phyloP scores from a whole-genome alignment of 495 filamentous ascomycete species.

The Penicillium canariense region DNA sequence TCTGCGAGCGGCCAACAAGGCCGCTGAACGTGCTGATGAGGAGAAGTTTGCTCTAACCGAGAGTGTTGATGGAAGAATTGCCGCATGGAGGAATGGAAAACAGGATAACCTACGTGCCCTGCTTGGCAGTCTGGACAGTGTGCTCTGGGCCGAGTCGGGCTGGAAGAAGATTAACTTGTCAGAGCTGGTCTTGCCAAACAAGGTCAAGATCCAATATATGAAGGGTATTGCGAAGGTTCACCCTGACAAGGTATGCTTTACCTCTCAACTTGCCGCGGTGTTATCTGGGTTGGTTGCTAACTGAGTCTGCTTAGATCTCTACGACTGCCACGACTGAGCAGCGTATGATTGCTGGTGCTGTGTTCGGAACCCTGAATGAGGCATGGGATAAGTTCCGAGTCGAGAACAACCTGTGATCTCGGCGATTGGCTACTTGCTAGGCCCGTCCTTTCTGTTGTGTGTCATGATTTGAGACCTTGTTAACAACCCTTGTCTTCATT shows the following conservation, averaged over 20 bases:
- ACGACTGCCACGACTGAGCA: conserved; percentile 91
- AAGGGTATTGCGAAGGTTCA: conserved; percentile 98
- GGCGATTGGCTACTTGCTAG: conserved; percentile 1
- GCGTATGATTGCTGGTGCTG: conserved; percentile 83
- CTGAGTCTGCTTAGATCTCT: conserved; percentile 58
- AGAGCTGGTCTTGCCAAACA: conserved; percentile 82
- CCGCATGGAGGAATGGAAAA: conserved; percentile 82
- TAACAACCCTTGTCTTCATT: neutral
- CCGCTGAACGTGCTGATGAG: conserved; percentile 78
- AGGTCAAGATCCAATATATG: conserved; percentile 98
- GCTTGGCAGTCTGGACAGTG: conserved; percentile 80
- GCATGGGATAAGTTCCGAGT: conserved; percentile 97
- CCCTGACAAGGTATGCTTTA: conserved; percentile 84
- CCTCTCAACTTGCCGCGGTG: neutral
- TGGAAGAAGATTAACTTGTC: conserved; percentile 97
- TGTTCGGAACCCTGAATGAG: conserved; percentile 93
- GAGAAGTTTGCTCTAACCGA: conserved; percentile 90
- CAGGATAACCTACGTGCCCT: conserved; percentile 88
- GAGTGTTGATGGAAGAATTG: conserved; percentile 72
- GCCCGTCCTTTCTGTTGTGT: neutral
- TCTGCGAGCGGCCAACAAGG: conserved; percentile 77
- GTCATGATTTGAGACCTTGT: neutral
- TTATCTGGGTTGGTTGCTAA: neutral
- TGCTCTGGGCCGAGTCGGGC: conserved; percentile 86
- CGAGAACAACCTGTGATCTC: conserved; percentile 63